These are phyloP conservation scores for Bipolaris bicolor DNA, from an alignment of 2,329 filamentous ascomycete genomes.

Conservation along the genomic window DNA sequence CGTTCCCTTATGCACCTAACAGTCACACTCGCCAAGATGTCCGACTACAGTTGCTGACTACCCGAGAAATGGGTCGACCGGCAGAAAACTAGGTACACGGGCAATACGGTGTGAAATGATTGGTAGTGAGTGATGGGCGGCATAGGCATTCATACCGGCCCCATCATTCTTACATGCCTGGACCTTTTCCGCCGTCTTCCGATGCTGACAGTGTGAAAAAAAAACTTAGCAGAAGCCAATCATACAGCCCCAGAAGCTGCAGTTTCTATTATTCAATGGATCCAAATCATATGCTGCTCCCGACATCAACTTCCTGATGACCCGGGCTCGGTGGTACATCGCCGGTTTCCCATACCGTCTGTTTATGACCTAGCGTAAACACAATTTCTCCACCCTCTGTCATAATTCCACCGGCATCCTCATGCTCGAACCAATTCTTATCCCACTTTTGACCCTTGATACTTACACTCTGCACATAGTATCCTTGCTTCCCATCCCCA, in stretches of 20 bases:
- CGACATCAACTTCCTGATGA: slow-evolving; percentile 37
- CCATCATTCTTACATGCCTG: too few relatives aligned
- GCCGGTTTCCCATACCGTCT: slow-evolving; percentile 41
- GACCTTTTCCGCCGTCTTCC: not conserved
- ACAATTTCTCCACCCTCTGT: slow-evolving; percentile 43
- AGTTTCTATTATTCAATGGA: not conserved
- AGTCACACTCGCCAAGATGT: too few relatives aligned
- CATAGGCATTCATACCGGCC: not conserved
- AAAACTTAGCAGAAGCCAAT: not conserved
- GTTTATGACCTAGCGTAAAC: slow-evolving; percentile 38
- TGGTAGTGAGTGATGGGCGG: not conserved
- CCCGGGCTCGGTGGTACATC: slow-evolving; percentile 44
- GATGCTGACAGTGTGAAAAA: not conserved
- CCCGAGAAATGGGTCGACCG: too few relatives aligned
- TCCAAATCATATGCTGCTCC: not conserved
- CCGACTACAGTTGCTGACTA: too few relatives aligned
- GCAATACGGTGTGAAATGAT: not conserved
- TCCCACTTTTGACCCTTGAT: slow-evolving; percentile 61
- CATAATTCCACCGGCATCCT: slow-evolving; percentile 50
- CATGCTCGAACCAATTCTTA: slow-evolving; percentile 63
- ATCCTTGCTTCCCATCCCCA: slow-evolving; percentile 53
- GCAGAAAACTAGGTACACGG: too few relatives aligned
- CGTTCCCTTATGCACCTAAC: too few relatives aligned
- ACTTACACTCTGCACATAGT: slow-evolving; percentile 60
- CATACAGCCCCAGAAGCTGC: not conserved